Evolutionary conservation across 768 basidiomycete species (phyloP).

Genomic region (Termitomyces sp.): DNA sequence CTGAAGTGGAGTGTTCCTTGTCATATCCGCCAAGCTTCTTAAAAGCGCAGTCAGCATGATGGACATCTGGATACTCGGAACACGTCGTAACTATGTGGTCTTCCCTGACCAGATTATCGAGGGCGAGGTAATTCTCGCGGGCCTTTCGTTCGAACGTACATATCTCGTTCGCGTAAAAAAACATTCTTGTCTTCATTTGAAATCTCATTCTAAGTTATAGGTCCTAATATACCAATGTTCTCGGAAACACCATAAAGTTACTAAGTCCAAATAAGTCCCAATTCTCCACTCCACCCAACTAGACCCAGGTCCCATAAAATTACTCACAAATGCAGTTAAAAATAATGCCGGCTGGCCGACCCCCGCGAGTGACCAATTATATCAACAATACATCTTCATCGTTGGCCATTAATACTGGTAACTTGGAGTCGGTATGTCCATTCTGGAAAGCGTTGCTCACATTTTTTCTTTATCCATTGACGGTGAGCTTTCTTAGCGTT

Average conservation of each 20-base stretch:
- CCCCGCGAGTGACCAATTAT: no score
- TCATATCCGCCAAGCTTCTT: not conserved
- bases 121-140: no score
- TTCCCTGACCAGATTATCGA: not conserved
- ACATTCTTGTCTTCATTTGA: not conserved
- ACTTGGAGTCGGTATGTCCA: not conserved
- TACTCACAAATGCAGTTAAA: not conserved
- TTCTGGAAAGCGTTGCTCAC: not conserved
- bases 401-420: not conserved
- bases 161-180: not conserved
- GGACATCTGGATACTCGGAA: not conserved
- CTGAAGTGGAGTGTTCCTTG: no score
- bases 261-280: no score
- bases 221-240: not conserved
- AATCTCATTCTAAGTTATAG: not conserved
- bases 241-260: not conserved
- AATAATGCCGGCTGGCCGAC: no score
- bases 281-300: not conserved
- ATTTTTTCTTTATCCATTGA: slow-evolving; percentile 5
- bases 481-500: slow-evolving; percentile 3
- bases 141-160: not conserved
- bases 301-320: not conserved
- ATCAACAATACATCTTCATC: no score
- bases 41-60: not conserved
- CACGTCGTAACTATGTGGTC: not conserved